phyloP scores from a whole-genome alignment of 2,329 filamentous ascomycete genomes.

The Aspergillus candidus region DNA sequence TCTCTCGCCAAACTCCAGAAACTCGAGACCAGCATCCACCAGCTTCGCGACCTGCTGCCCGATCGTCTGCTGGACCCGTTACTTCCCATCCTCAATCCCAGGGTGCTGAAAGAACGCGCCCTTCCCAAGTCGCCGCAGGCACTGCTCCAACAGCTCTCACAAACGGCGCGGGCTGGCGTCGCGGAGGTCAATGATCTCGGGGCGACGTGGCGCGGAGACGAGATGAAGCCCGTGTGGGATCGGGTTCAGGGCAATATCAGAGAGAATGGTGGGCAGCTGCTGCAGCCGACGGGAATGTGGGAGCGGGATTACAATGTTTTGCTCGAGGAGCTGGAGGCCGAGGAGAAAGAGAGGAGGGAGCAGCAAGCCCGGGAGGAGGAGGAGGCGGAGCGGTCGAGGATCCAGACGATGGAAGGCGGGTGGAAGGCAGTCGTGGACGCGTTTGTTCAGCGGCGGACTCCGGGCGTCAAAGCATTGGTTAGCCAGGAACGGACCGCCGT shows the following conservation, averaged over 20 bases:
- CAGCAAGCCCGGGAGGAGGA: conserved; percentile 21
- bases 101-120: conserved; percentile 12
- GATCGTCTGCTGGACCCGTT: conserved; percentile 37
- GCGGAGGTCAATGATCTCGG: conserved; percentile 36
- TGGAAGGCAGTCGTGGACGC: conserved; percentile 31
- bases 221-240: conserved; percentile 36
- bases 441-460: conserved; percentile 22
- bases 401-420: conserved; percentile 23
- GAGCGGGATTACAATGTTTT: conserved; percentile 35
- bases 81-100: conserved; percentile 32
- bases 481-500: conserved; percentile 20
- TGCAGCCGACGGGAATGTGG: conserved; percentile 37
- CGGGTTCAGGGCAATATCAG: conserved; percentile 31
- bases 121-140: conserved; percentile 30
- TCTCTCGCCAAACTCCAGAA: conserved; percentile 38
- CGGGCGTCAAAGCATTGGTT: conserved; percentile 26
- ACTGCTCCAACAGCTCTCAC: conserved; percentile 30
- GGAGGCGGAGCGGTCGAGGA: conserved; percentile 23
- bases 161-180: conserved; percentile 30
- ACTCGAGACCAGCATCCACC: conserved; percentile 37
- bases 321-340: conserved; percentile 24
- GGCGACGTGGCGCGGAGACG: conserved; percentile 34
- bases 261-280: conserved; percentile 32
- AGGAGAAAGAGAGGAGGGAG: conserved; percentile 24
- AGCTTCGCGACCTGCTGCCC: conserved; percentile 38